Base-by-base conservation (phyloP, 345 rosid species). In the Eucalyptus leucophloia region DNA sequence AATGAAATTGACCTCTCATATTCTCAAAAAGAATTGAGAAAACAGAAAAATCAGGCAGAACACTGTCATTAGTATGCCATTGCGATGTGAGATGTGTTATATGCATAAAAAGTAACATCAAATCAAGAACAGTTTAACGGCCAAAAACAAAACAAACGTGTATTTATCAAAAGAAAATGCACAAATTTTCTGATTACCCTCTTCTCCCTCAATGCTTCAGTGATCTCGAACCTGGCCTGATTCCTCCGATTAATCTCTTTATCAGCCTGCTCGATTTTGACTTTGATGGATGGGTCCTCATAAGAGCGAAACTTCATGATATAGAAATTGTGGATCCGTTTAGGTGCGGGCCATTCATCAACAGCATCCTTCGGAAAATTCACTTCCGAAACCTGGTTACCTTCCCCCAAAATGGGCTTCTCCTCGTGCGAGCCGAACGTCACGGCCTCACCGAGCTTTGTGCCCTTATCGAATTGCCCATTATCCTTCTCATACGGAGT, bases 281-380 rank as follows among this genome's bases (percentile, higher is more conserved):
- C 93, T 88, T 92, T 95, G 85, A 93, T 90, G 89, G 92, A 94
- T 0, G 99, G 99, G 89, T 97, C 98, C 8, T 92, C 94, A 67
- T 89, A 92, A 54, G 89, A 50, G 28, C 96, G 93, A 92, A 88
- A 88, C 81, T 90, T 95, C 24, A 95, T 93, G 88, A 97, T 92
- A 93, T 95, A 95, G 90, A 96, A 95, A 51, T 90, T 42, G 91
- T 94, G 96, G 89, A 94, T 93, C 96, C 94, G 95, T 91, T 88
- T 93, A 14, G 92, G 92, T 26, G 91, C 96, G 88, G 99, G 98
- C 99, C 99, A 98, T 89, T 98, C 98, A 37, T 94, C 97, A 15
- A 62, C 91, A 2, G 94, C 98, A 91, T 97, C 95, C 94, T 89
- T 95, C 1, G 95, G 98, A 58, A 91, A 91, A 81, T 91, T 94